A percentile compares a stretch with the other conserved stretches of the same genome.
phyloP scores from a whole-genome alignment of 768 basidiomycete species.

The Brasilioporus rufonigricans region DNA sequence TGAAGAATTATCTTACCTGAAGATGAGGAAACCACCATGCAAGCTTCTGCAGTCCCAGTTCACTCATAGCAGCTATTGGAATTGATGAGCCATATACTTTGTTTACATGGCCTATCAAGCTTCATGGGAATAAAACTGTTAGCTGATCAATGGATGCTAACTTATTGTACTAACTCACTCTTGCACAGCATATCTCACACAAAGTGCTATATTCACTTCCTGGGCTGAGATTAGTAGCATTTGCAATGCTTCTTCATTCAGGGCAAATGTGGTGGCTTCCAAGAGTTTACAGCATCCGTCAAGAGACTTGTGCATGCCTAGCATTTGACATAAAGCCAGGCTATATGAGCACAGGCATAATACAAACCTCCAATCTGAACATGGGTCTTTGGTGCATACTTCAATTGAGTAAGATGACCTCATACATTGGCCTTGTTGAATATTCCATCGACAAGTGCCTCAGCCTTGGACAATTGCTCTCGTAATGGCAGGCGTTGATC shows the following conservation, averaged over 20 bases:
- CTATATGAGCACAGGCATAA: not conserved
- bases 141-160: not conserved
- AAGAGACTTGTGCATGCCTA: not conserved
- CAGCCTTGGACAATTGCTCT: not conserved
- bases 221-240: too few species aligned
- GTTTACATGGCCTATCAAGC: not conserved
- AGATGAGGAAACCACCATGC: too few species aligned
- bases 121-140: not conserved
- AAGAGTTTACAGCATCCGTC: not conserved
- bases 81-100: not conserved
- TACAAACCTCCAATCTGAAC: not conserved
- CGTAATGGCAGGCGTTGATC: not conserved
- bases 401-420: not conserved
- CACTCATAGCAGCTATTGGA: not conserved
- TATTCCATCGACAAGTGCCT: too few species aligned
- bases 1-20: too few species aligned
- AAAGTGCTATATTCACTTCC: not conserved
- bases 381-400: not conserved
- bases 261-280: not conserved
- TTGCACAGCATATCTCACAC: not conserved
- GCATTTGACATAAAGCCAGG: not conserved
- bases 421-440: not conserved
- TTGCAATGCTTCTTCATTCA: not conserved
- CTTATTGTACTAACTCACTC: not conserved
- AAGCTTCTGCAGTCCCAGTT: too few species aligned